phyloP scores from a whole-genome alignment of 2,329 filamentous ascomycete genomes.

The Calycina marina region DNA sequence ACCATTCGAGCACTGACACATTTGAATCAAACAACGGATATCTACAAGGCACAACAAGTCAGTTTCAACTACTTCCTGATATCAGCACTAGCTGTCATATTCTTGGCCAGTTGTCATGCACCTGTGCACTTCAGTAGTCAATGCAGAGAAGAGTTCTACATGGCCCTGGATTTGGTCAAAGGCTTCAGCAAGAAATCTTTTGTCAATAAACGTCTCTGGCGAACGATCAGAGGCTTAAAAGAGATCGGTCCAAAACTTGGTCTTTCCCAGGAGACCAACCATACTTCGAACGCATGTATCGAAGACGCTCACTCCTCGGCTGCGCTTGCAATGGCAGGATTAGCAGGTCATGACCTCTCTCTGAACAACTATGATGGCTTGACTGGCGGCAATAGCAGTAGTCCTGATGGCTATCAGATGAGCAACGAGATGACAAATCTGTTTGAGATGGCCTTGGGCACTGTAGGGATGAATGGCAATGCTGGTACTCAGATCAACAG shows the following conservation, averaged over 20 bases:
- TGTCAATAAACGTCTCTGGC: slow-evolving; percentile 61
- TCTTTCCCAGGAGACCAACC: slow-evolving; percentile 7
- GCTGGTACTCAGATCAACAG: slow-evolving; percentile 5
- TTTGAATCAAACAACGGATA: slow-evolving; percentile 55
- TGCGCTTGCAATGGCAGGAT: slow-evolving; percentile 39
- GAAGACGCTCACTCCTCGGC: slow-evolving; percentile 37
- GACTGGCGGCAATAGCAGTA: slow-evolving; percentile 12
- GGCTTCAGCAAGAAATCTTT: slow-evolving; percentile 57
- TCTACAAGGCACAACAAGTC: slow-evolving; percentile 58
- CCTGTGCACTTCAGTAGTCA: slow-evolving; percentile 53
- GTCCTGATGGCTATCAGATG: slow-evolving; percentile 23
- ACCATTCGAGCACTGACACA: slow-evolving; percentile 58
- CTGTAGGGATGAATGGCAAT: slow-evolving; percentile 13
- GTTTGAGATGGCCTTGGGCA: slow-evolving; percentile 22
- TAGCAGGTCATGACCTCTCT: slow-evolving; percentile 27
- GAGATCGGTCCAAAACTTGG: slow-evolving; percentile 58
- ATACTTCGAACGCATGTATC: neutral
- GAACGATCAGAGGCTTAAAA: slow-evolving; percentile 49
- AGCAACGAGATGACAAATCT: slow-evolving; percentile 23
- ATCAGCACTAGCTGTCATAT: slow-evolving; percentile 60
- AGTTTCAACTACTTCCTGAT: slow-evolving; percentile 73
- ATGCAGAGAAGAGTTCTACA: slow-evolving; percentile 65
- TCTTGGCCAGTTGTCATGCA: slow-evolving; percentile 62
- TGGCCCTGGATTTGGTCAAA: slow-evolving; percentile 60
- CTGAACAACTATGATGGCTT: slow-evolving; percentile 9